Evolutionary conservation across 257 asterid species (phyloP), one percentile per base, ranked within the genome.

Genomic region (Pogostemon cablin): DNA sequence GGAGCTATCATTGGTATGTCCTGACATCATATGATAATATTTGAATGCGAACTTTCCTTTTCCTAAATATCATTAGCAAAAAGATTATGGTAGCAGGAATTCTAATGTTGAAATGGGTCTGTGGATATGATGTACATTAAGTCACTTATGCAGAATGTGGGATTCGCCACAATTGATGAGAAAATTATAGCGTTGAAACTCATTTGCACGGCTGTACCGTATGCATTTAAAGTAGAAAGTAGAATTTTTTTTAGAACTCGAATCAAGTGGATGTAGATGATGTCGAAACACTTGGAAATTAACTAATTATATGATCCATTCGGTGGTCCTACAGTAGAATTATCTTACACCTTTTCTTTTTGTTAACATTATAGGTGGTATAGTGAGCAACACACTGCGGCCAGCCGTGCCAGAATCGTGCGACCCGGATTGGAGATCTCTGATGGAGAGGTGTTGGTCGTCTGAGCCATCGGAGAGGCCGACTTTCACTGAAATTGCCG

Each of bases 401-500:
- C 98, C 99, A 4, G 82, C 83, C 2, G 92, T 91, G 62, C 98
- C 97, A 0, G 98, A 95, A 17, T 41, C 86, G 0, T 95, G 97
- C 2, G 98, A 89, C 57, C 81, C 84, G 0, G 93, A 82, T 37
- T 95, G 99, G 99, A 80, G 77, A 76, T 72, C 73, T 58, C 86
- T 95, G 40, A 91, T 95, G 98, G 98, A 91, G 91, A 83, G 88
- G 77, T 91, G 98, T 64, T 95, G 99, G 99, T 77, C 99, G 1
- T 76, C 98, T 2, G 99, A 95, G 73, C 93, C 99, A 11, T 76
- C 91, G 11, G 98, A 86, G 46, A 89, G 98, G 82, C 97, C 98
- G 0, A 89, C 70, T 78, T 95, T 91, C 79, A 83, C 96, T 0
- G 88, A 85, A 78, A 86, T 95, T 42, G 97, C 95, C 3, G 80